These are phyloP conservation scores for Aspergillus amoenus DNA, from an alignment of 2,329 filamentous ascomycete genomes.

Conservation along the genomic window DNA sequence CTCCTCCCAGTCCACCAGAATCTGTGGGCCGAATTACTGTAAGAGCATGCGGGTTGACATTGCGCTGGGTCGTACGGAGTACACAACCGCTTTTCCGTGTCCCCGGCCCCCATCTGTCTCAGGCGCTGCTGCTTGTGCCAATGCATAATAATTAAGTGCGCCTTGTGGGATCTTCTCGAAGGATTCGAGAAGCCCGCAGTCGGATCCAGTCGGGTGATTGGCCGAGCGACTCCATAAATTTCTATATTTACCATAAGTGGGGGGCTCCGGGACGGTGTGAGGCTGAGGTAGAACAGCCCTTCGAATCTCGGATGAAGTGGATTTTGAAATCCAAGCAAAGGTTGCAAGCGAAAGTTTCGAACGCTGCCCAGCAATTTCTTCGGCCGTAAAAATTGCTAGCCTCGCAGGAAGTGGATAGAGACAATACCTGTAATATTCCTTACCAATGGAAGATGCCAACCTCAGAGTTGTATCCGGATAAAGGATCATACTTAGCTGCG, in stretches of 20 bases:
- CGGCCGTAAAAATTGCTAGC: neutral
- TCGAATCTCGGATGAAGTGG: constrained; percentile 3
- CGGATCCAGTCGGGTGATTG: constrained; percentile 12
- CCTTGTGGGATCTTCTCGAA: constrained; percentile 20
- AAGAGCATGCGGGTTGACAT: neutral
- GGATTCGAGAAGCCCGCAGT: constrained; percentile 30
- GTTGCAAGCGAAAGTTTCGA: neutral
- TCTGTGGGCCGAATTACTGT: neutral
- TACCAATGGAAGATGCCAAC: neutral
- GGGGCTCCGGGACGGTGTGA: constrained; percentile 15
- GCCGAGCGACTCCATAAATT: constrained; percentile 7
- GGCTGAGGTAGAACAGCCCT: neutral
- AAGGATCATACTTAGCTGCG: neutral
- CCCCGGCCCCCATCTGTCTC: neutral
- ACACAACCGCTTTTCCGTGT: neutral
- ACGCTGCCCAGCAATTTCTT: neutral
- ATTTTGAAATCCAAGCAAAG: constrained; percentile 4
- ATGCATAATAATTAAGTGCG: neutral
- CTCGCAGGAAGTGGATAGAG: neutral
- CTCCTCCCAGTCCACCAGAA: too few relatives aligned
- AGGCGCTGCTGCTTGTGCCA: neutral
- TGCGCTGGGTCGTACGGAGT: neutral
- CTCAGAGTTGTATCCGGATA: neutral
- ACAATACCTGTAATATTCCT: neutral
- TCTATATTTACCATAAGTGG: constrained; percentile 26